A percentile compares a stretch with the other conserved stretches of the same genome.
These are phyloP conservation scores for Camellia lanceoleosa DNA, from an alignment of 148 eudicot genomes.

Conservation along the genomic window DNA sequence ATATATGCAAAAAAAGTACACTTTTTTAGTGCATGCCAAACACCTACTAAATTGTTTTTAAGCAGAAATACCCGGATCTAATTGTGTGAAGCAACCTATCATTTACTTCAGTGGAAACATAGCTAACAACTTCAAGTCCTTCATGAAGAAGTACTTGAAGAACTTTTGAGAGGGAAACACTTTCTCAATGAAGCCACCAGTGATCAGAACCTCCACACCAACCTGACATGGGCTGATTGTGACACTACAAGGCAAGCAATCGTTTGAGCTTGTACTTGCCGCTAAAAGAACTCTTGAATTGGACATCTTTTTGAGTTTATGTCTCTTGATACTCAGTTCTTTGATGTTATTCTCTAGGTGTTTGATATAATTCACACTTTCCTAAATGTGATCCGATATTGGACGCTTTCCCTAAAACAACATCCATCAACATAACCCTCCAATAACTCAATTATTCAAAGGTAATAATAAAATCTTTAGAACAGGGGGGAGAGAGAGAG, in stretches of 20 bases:
- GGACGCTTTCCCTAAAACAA: constrained; percentile 34
- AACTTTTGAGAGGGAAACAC: constrained; percentile 24
- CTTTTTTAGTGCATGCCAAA: no score
- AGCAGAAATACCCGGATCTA: constrained; percentile 39
- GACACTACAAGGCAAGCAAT: constrained; percentile 3
- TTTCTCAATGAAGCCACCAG: neutral
- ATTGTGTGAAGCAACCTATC: constrained; percentile 31
- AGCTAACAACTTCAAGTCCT: constrained; percentile 24
- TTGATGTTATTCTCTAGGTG: constrained; percentile 21
- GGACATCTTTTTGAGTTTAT: constrained; percentile 12
- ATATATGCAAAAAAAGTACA: no score
- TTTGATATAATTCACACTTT: constrained; percentile 32
- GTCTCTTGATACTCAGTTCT: constrained; percentile 23
- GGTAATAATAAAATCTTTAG: no score
- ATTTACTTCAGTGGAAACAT: constrained; percentile 32
- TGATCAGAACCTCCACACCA: constrained; percentile 27
- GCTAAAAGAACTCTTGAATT: neutral
- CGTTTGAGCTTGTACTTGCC: neutral
- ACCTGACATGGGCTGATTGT: constrained; percentile 18
- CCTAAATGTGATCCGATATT: constrained; percentile 31
- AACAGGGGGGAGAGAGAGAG: no score
- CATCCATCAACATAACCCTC: neutral
- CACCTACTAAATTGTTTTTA: neutral
- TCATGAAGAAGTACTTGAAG: constrained; percentile 17
- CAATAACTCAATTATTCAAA: neutral